Evolutionary conservation across 2,329 filamentous ascomycete species (phyloP).

Genomic region (Xylaria sp.): DNA sequence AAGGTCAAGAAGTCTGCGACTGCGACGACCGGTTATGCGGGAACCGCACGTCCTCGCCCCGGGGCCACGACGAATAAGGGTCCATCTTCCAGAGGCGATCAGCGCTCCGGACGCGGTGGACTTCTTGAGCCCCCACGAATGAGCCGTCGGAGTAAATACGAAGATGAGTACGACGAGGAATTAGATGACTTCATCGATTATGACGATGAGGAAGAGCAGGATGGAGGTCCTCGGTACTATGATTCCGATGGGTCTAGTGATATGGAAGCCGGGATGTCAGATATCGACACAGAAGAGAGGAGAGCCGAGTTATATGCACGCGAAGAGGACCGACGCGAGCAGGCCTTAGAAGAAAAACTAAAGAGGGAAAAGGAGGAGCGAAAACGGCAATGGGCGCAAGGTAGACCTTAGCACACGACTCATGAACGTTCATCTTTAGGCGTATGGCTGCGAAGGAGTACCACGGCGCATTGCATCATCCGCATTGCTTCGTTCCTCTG

Average conservation of each 20-base stretch:
- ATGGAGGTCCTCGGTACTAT: slow-evolving; percentile 61
- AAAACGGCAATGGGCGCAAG: slow-evolving; percentile 42
- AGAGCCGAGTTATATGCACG: slow-evolving; percentile 70
- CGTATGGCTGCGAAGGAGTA: slow-evolving; percentile 35
- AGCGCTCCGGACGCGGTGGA: slow-evolving; percentile 46
- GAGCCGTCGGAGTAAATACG: slow-evolving; percentile 53
- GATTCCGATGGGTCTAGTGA: slow-evolving; percentile 76
- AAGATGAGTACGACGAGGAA: slow-evolving; percentile 72
- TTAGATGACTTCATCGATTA: slow-evolving; percentile 72
- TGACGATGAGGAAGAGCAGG: slow-evolving; percentile 66
- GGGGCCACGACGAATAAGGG: slow-evolving; percentile 51
- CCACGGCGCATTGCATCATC: slow-evolving; percentile 21
- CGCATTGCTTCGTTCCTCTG: slow-evolving; percentile 27
- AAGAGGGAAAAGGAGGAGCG: slow-evolving; percentile 50
- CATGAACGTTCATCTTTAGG: slow-evolving; percentile 34
- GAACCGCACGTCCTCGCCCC: slow-evolving; percentile 70
- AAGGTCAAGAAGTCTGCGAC: slow-evolving; percentile 70
- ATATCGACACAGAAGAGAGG: slow-evolving; percentile 78
- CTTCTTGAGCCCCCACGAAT: slow-evolving; percentile 52
- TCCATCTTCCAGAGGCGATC: slow-evolving; percentile 37
- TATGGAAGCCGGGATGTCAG: slow-evolving; percentile 81
- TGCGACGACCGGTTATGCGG: slow-evolving; percentile 73
- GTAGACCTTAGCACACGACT: slow-evolving; percentile 36
- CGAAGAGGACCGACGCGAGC: slow-evolving; percentile 74
- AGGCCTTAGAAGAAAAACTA: slow-evolving; percentile 53